Percentiles rank a stretch among this genome's conserved stretches.
phyloP scores from a whole-genome alignment of 441 rosid genomes.

The Erodium moschatum region DNA sequence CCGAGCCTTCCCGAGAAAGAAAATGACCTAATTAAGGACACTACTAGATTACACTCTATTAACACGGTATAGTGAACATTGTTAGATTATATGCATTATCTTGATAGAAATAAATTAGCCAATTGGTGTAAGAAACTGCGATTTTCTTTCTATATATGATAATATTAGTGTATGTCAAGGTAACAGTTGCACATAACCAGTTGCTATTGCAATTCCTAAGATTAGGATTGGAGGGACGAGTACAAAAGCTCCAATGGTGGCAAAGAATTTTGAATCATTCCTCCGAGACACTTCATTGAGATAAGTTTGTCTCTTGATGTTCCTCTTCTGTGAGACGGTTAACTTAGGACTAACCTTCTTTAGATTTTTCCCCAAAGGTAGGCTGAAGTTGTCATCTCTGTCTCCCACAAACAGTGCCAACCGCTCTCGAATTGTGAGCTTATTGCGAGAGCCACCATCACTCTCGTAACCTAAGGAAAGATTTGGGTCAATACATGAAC shows the following conservation, averaged over 20 bases:
- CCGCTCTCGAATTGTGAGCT: conserved; percentile 51
- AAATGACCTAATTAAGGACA: no score
- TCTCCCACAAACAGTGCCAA: conserved; percentile 50
- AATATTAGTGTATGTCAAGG: conserved; percentile 30
- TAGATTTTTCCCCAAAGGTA: conserved; percentile 62
- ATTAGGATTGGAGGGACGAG: conserved; percentile 70
- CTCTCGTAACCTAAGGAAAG: conserved; percentile 26
- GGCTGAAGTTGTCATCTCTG: conserved; percentile 58
- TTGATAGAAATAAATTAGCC: no score
- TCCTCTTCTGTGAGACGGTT: conserved; percentile 82
- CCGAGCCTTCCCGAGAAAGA: no score
- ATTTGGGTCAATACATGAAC: no score
- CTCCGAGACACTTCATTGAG: conserved; percentile 72
- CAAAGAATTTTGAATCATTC: conserved; percentile 79
- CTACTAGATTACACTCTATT: no score
- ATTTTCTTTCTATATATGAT: no score
- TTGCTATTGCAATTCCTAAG: conserved; percentile 56
- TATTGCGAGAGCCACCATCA: conserved; percentile 28
- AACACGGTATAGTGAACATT: no score
- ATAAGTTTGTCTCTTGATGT: conserved; percentile 72
- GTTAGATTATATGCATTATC: no score
- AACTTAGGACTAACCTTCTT: conserved; percentile 72
- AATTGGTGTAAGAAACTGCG: no score
- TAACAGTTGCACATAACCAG: conserved; percentile 88
- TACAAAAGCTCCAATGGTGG: conserved; percentile 78